Evolutionary conservation across 805 yeast species (phyloP), one percentile per base, ranked within the genome.

Genomic region (Metahyphopichia silvanorum): DNA sequence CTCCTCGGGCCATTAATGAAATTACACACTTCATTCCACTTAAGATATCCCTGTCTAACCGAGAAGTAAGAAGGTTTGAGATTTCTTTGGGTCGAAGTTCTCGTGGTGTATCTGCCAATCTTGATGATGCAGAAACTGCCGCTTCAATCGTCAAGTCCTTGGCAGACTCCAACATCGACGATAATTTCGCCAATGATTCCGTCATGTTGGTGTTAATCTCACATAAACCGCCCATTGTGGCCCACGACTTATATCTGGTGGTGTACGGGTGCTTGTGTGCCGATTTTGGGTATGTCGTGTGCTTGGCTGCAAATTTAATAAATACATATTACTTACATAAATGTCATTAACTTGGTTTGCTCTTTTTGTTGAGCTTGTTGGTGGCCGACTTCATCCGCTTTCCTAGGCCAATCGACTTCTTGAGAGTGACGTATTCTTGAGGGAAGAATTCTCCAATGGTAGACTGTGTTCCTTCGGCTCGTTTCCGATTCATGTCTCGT

Each of bases 161-260:
- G 1, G 95, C 95, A 16, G 87, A 77, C 59, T 85, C 94, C 34
- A 87, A 65, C 59, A 86, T 77, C 11, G 85, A 77, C 15, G 88
- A 71, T 46, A 86, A 63, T 38, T 75, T 72, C 8, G 79, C 64
- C 25, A 82, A 61, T 3, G 86, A 74, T 27, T 63, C 71, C 19
- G 65, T 46, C 71, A 66, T 65, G 12, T n/a, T 25, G 20, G 13
- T n/a, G 4, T 7, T n/a, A 10, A 28, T 18, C 7, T 9, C 15
- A 19, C 8, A 29, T 6, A 9, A 9, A 29, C n/a, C n/a, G n/a
- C n/a, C n/a, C n/a, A n/a, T n/a, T n/a, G n/a, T n/a, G n/a, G n/a
- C n/a, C n/a, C 13, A 12, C 11, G 11, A 23, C 5, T 23, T 23
- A 23, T 23, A 11, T 7, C 14, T 12, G 14, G 13, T 12, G 15